Base-by-base conservation (phyloP, 768 basidiomycete species). In the Phaeotremella fagi region DNA sequence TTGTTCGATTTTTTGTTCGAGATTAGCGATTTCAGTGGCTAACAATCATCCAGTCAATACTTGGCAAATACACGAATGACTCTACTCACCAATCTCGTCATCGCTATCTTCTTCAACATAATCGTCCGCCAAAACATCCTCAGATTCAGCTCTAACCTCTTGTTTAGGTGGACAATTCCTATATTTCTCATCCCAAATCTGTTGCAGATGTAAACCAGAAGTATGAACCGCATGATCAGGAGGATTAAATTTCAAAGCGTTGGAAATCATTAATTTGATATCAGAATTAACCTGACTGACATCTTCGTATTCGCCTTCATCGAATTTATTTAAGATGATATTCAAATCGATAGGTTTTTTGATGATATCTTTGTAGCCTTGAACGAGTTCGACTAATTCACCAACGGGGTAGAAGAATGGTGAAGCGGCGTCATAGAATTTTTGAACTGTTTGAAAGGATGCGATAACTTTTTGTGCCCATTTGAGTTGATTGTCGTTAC, bases 381-480 rank as follows among this genome's bases (percentile, higher is more conserved):
- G 94, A 43, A 97, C 80, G 28, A 85, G 81, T 18, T 42, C 43
- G 25, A 66, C 54, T 33, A 60, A 83, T 85, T 72, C 72, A 87
- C 90, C 90, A 62, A 99, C 91, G 54, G 95, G 91, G 71, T 89
- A 86, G 62, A 92, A 86, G 77, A 99, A 99, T 3, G 89, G 88
- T 68, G 80, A 79, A 0, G 88, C 90, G 52, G 84, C 77, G 29
- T 75, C 66, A 68, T 79, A 83, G 63, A 90, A 83, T 68, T 87
- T 84, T 77, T 90, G 89, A 71, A 84, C 83, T 66, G 84, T 78
- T 55, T 71, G 60, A 24, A 98, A 70, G 57, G 91, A 87, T 52
- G 75, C 78, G 61, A 95, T 72, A 16, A 92, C 75, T 75, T 85
- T 88, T 51, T 66, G 73, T 64, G 90, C 92, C 73, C 84, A 94